phyloP scores from a whole-genome alignment of 257 asterid genomes.

The Solanum tarijense region DNA sequence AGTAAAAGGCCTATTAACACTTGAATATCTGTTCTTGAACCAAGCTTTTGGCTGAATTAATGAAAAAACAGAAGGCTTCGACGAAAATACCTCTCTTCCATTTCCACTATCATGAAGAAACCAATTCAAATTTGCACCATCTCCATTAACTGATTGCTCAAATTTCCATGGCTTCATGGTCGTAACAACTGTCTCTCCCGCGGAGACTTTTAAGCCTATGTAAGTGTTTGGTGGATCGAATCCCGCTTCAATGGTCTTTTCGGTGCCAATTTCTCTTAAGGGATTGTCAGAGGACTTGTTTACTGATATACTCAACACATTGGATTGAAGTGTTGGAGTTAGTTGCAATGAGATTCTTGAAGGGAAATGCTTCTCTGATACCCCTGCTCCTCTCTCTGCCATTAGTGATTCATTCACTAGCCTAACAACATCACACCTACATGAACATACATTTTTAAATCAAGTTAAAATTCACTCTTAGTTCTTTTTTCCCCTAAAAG shows the following conservation, averaged over 20 bases:
- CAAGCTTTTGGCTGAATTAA: conserved; percentile 63
- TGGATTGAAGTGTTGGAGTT: conserved; percentile 50
- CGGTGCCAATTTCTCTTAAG: conserved; percentile 36
- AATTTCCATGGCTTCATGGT: conserved; percentile 80
- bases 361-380: conserved; percentile 48
- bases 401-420: conserved; percentile 44
- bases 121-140: conserved; percentile 53
- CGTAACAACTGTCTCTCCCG: conserved; percentile 45
- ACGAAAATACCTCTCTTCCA: conserved; percentile 77
- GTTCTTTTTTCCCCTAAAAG: too few relatives aligned
- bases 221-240: conserved; percentile 44
- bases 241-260: conserved; percentile 52
- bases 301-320: conserved; percentile 53
- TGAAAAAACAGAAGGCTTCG: conserved; percentile 63
- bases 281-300: conserved; percentile 77
- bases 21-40: conserved; percentile 79
- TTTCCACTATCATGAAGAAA: conserved; percentile 61
- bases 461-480: neutral
- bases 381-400: conserved; percentile 44
- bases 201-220: conserved; percentile 49
- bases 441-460: neutral
- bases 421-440: conserved; percentile 62
- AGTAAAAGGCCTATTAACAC: conserved; percentile 54
- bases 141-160: conserved; percentile 67
- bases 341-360: conserved; percentile 59